A percentile compares a stretch with the other conserved stretches of the same genome.
Conservation (phyloP, 2,329 filamentous ascomycete species). For the Lachnellula subtilissima region DNA sequence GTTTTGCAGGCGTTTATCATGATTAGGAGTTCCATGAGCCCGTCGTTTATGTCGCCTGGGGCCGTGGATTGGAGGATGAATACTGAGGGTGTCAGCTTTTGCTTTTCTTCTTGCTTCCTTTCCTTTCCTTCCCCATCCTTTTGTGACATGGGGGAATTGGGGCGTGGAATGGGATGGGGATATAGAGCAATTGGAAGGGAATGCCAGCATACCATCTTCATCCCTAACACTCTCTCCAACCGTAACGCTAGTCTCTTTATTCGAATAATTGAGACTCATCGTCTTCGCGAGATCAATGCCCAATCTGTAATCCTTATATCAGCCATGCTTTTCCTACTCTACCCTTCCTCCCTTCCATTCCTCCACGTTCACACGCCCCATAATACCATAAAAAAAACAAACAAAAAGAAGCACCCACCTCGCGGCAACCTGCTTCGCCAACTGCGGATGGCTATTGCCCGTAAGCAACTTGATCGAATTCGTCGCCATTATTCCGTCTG, state of each 20-base stretch:
- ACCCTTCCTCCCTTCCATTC: background rate
- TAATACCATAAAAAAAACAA: background rate
- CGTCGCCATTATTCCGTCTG: slow-evolving; percentile 51
- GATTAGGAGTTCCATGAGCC: slow-evolving; percentile 95
- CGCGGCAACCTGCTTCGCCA: slow-evolving; percentile 57
- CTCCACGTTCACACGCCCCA: background rate
- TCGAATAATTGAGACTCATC: slow-evolving; percentile 78
- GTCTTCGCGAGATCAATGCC: slow-evolving; percentile 76
- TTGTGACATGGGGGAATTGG: no score
- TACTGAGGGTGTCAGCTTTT: slow-evolving; percentile 44
- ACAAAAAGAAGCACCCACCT: slow-evolving; percentile 11
- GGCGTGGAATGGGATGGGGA: background rate
- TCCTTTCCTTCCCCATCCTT: no score
- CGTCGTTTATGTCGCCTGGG: slow-evolving; percentile 95
- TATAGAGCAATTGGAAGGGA: background rate
- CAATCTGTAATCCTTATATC: slow-evolving; percentile 44
- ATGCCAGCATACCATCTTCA: slow-evolving; percentile 64
- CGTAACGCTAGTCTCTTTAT: slow-evolving; percentile 83
- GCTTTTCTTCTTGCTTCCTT: background rate
- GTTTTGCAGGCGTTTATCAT: slow-evolving; percentile 96
- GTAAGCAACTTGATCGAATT: slow-evolving; percentile 73
- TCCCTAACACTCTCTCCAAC: slow-evolving; percentile 95
- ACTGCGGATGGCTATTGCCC: slow-evolving; percentile 69
- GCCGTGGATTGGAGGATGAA: slow-evolving; percentile 95
- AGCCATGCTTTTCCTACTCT: slow-evolving; percentile 1